Evolutionary conservation across 2,329 filamentous ascomycete species (phyloP).

Genomic region (Fusarium heterosporum): DNA sequence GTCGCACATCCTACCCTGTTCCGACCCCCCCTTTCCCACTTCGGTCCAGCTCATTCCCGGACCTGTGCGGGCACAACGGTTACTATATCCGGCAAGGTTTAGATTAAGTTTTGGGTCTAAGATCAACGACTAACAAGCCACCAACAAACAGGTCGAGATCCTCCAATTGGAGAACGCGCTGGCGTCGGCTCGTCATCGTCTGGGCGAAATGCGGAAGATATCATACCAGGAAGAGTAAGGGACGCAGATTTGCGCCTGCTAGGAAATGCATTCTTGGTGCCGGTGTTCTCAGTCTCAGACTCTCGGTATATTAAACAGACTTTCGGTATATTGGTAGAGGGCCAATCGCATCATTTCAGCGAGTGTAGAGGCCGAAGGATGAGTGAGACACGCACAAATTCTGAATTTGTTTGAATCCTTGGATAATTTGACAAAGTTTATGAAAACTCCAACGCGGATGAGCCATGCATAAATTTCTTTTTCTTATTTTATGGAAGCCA

Average conservation of each 20-base stretch:
- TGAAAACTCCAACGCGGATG: too few relatives aligned
- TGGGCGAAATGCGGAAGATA: slow-evolving; percentile 99
- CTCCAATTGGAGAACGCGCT: slow-evolving; percentile 92
- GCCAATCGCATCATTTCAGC: too few relatives aligned
- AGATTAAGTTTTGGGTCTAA: slow-evolving; percentile 3
- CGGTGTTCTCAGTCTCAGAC: neutral
- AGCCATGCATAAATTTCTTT: too few relatives aligned
- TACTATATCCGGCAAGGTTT: slow-evolving; percentile 34
- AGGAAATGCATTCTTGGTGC: slow-evolving; percentile 9
- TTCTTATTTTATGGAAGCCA: too few relatives aligned
- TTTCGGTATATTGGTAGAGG: neutral
- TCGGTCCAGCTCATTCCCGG: slow-evolving; percentile 22
- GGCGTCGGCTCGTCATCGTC: slow-evolving; percentile 78
- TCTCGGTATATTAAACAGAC: neutral
- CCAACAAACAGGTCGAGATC: slow-evolving; percentile 86
- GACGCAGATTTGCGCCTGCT: slow-evolving; percentile 2
- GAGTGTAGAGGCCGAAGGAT: too few relatives aligned
- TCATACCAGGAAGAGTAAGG: slow-evolving; percentile 83
- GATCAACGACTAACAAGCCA: slow-evolving; percentile 38
- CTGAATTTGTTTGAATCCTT: too few relatives aligned
- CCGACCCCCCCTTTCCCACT: neutral
- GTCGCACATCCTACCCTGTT: slow-evolving; percentile 13
- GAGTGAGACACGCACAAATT: too few relatives aligned
- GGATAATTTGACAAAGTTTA: too few relatives aligned
- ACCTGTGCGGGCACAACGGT: slow-evolving; percentile 35